A percentile compares a stretch with the other conserved stretches of the same genome.
Evolutionary conservation across 225 moss, liverwort and hornwort genomes (phyloP).

Genomic region (Marchantia polymorpha): DNA sequence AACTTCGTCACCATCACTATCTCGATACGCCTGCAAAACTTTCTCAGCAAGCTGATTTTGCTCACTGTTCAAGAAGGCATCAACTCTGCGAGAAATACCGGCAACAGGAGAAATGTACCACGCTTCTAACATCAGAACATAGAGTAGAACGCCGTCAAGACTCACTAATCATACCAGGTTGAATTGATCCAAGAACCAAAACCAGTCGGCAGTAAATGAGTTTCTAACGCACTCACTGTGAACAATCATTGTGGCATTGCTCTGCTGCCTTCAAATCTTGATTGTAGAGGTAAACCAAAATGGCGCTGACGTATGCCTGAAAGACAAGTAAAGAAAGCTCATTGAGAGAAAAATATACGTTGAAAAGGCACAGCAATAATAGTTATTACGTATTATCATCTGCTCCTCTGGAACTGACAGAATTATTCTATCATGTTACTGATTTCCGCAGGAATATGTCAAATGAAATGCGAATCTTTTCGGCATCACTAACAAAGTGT

Average conservation of each 20-base stretch:
- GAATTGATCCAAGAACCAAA: not conserved
- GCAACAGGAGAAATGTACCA: not conserved
- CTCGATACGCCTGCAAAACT: constrained; percentile 67
- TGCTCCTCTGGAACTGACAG: not conserved
- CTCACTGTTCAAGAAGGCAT: constrained; percentile 79
- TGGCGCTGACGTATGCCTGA: constrained; percentile 85
- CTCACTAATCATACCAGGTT: not conserved
- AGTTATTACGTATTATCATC: not conserved
- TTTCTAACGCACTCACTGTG: constrained; percentile 50
- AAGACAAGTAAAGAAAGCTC: not conserved
- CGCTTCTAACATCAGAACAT: not conserved
- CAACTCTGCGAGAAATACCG: constrained; percentile 54
- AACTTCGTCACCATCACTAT: constrained; percentile 61
- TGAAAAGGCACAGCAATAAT: not conserved
- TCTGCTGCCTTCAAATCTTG: constrained; percentile 81
- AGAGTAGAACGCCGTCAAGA: not conserved
- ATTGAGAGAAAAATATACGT: not conserved
- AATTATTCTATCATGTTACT: no score
- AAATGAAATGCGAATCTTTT: not conserved
- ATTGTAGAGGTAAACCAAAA: constrained; percentile 72
- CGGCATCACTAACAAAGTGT: not conserved
- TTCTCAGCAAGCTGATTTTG: constrained; percentile 79
- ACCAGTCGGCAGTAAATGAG: not conserved
- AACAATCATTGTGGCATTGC: constrained; percentile 78
- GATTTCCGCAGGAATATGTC: no score